A percentile compares a stretch with the other conserved stretches of the same genome.
Evolutionary conservation across 495 filamentous ascomycete species (phyloP).

Genomic region (Xylaria grammica): DNA sequence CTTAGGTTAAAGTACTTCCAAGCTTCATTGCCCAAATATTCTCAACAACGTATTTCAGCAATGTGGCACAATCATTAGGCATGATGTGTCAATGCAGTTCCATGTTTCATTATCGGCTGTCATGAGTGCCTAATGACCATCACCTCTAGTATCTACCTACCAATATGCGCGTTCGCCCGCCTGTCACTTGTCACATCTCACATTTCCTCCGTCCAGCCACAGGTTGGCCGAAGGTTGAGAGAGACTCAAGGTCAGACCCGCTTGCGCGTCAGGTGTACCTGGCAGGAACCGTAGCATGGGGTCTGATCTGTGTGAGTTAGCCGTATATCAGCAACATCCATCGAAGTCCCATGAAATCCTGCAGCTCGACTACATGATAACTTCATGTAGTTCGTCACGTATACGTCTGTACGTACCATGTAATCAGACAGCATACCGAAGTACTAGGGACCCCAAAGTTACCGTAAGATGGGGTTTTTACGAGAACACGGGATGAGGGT

Average conservation of each 20-base stretch:
- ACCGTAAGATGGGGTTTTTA: not conserved
- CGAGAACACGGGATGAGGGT: not conserved
- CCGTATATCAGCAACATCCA: conserved; percentile 19
- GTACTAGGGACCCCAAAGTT: not conserved
- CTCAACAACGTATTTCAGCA: not conserved
- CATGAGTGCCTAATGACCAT: conserved; percentile 5
- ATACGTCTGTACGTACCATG: conserved; percentile 7
- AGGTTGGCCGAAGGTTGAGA: too few species aligned
- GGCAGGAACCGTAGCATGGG: conserved; percentile 22
- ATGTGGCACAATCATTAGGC: not conserved
- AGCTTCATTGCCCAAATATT: not conserved
- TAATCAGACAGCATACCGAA: conserved; percentile 6
- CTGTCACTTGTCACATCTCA: conserved; percentile 13
- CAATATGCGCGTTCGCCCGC: not conserved
- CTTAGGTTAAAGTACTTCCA: not conserved
- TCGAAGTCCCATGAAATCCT: not conserved
- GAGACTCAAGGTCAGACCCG: conserved; percentile 14
- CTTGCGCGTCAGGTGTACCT: conserved; percentile 20
- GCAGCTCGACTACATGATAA: conserved; percentile 16
- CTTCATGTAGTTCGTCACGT: conserved; percentile 12
- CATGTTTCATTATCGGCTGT: not conserved
- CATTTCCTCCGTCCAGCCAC: not conserved
- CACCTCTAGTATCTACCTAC: not conserved
- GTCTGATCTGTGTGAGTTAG: conserved; percentile 4
- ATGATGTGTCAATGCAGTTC: not conserved